Conservation (phyloP, 805 yeast genomes). For the Wickerhamomyces kurtzmanii region DNA sequence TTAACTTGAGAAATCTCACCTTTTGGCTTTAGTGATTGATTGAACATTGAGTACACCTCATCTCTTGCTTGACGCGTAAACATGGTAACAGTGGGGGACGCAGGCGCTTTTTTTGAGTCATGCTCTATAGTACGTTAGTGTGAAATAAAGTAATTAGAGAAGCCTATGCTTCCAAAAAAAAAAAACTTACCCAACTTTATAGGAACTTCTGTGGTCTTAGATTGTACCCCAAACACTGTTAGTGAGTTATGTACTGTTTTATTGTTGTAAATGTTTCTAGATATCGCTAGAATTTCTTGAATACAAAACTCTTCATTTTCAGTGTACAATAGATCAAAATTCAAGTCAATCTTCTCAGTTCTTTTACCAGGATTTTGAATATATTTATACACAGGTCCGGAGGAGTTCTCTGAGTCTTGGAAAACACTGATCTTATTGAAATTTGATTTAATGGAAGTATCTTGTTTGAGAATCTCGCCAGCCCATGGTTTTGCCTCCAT, state of each 20-base stretch:
- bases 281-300: conserved; percentile 52
- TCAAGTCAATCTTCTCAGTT: conserved; percentile 48
- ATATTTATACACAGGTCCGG: conserved; percentile 34
- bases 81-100: conserved; percentile 73
- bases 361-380: conserved; percentile 48
- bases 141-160: too few species aligned
- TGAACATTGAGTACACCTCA: conserved; percentile 71
- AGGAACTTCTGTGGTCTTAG: too few species aligned
- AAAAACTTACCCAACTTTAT: too few species aligned
- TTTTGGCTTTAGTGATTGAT: conserved; percentile 31
- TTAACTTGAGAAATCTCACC: conserved; percentile 9
- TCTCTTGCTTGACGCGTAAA: conserved; percentile 66
- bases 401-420: conserved; percentile 24
- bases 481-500: conserved; percentile 47
- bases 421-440: conserved; percentile 25
- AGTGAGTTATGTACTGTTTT: too few species aligned
- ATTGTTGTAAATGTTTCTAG: conserved; percentile 23
- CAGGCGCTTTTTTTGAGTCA: conserved; percentile 21
- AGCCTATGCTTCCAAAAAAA: too few species aligned
- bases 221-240: too few species aligned
- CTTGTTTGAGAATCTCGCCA: conserved; percentile 49
- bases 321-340: conserved; percentile 44
- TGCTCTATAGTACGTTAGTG: too few species aligned
- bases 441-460: conserved; percentile 9
- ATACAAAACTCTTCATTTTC: conserved; percentile 45